Base-by-base conservation (phyloP, 2,329 filamentous ascomycete genomes). In the Beauveria sp. region DNA sequence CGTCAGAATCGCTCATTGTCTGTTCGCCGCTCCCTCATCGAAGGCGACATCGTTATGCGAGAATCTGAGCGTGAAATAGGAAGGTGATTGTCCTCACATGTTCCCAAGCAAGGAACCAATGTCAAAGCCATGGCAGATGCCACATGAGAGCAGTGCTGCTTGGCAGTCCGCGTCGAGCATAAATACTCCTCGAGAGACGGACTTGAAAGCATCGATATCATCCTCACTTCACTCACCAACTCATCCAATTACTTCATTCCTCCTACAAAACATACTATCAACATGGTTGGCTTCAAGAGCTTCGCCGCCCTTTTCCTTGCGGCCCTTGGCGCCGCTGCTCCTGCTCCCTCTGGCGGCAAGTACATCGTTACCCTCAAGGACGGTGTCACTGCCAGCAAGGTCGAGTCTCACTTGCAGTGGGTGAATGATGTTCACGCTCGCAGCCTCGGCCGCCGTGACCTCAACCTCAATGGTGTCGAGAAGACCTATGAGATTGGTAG, bases 331-430 rank as follows among this genome's bases (percentile, higher is more conserved):
- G 10, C 42, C 24, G 53, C 66, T 34, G 52, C 64, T 50, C 53
- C 45, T 28, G 34, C 42, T 43, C 42, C 42, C 26, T 46, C 12
- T 16, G 31, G 40, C 12, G 72, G 71, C 65, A 77, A 74, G 65
- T 80, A 79, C 67, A 80, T 80, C 62, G 68, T 80, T 68, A 80
- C 77, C 40, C 65, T 80, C 22, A 77, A 79, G 67, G 69, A 73
- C 9, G 70, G 71, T 38, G 66, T 74, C 48, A 65, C 65, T 16
- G 63, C 69, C 18, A 64, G 67, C 1, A 67, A 71, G n/a, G 64
- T 77, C 28, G 71, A 73, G n/a, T 64, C 66, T 38, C 75, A 77
- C 59, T 31, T 76, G 3, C 58, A 62, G 3, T 74, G 73, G 69
- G 71, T 76, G 45, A 65, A 63, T 4, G 65, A 67, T 5, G 63